phyloP scores from a whole-genome alignment of 805 yeast species.

The Candida multigemmis region DNA sequence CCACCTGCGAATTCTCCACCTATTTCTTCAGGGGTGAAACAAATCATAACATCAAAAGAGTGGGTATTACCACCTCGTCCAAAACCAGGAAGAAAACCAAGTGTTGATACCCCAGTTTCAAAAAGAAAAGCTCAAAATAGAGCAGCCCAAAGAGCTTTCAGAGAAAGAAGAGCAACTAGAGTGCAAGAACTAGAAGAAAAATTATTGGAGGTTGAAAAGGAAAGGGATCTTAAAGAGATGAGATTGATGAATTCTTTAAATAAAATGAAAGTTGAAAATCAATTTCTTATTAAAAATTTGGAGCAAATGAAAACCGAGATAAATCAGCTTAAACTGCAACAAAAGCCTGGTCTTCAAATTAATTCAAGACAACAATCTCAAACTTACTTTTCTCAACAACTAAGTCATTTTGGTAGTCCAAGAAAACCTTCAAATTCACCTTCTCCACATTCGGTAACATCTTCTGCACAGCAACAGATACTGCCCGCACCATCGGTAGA shows the following conservation, averaged over 20 bases:
- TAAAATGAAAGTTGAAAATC: constrained; percentile 38
- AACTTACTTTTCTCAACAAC: not conserved
- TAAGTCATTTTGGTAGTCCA: too few relatives aligned
- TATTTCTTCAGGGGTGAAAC: constrained; percentile 15
- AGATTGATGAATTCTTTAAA: constrained; percentile 43
- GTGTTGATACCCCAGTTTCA: constrained; percentile 72
- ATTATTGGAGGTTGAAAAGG: constrained; percentile 59
- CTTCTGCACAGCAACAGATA: constrained; percentile 39
- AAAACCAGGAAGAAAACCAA: constrained; percentile 52
- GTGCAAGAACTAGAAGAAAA: constrained; percentile 71
- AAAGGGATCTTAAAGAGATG: constrained; percentile 51
- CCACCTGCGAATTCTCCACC: constrained; percentile 4
- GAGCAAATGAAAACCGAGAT: constrained; percentile 33
- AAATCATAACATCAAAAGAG: constrained; percentile 48
- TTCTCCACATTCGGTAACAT: constrained; percentile 16
- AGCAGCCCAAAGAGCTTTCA: constrained; percentile 88
- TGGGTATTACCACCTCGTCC: constrained; percentile 55
- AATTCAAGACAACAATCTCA: too few relatives aligned
- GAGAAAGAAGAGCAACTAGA: constrained; percentile 78
- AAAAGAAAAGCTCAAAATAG: constrained; percentile 86
- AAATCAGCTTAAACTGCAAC: constrained; percentile 7
- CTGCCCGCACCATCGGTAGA: constrained; percentile 47
- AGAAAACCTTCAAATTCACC: constrained; percentile 18
- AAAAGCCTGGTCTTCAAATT: constrained; percentile 1
- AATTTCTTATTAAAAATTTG: constrained; percentile 27